Conservation (phyloP, 2,329 filamentous ascomycete species). For the Trichoderma sp. region DNA sequence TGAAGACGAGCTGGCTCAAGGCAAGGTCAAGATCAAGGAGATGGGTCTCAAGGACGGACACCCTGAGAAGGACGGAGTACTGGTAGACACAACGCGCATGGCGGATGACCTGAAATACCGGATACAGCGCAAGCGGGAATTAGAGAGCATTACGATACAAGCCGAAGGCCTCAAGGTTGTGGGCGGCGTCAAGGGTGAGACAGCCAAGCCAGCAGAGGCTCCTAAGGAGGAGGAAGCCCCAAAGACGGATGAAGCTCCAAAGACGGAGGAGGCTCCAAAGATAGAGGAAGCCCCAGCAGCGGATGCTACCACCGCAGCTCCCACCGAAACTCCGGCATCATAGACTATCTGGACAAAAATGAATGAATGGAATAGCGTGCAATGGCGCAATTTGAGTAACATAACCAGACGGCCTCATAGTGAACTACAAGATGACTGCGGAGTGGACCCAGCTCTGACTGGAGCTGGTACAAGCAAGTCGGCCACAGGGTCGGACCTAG, state of each 20-base stretch:
- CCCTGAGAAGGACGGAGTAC: conserved; percentile 83
- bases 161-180: conserved; percentile 48
- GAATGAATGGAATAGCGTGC: not conserved
- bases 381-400: not conserved
- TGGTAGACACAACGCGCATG: conserved; percentile 64
- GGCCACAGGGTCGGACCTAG: not conserved
- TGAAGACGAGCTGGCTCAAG: conserved; percentile 80
- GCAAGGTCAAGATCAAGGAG: conserved; percentile 85
- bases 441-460: not conserved
- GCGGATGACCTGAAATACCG: conserved; percentile 59
- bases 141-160: conserved; percentile 43
- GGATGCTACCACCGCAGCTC: not conserved
- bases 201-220: conserved; percentile 20
- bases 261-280: conserved; percentile 21
- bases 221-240: conserved; percentile 1
- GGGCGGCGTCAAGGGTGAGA: conserved; percentile 45
- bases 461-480: not conserved
- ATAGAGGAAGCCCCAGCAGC: not conserved
- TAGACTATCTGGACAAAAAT: conserved; percentile 1
- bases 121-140: conserved; percentile 42
- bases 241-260: not conserved
- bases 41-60: conserved; percentile 72
- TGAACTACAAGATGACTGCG: not conserved
- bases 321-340: conserved; percentile 4
- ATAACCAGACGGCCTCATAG: not conserved